Percentiles rank a stretch among this genome's conserved stretches.
These are phyloP conservation scores for Xanthoceras sorbifolium DNA, from an alignment of 345 rosid species.

Conservation along the genomic window DNA sequence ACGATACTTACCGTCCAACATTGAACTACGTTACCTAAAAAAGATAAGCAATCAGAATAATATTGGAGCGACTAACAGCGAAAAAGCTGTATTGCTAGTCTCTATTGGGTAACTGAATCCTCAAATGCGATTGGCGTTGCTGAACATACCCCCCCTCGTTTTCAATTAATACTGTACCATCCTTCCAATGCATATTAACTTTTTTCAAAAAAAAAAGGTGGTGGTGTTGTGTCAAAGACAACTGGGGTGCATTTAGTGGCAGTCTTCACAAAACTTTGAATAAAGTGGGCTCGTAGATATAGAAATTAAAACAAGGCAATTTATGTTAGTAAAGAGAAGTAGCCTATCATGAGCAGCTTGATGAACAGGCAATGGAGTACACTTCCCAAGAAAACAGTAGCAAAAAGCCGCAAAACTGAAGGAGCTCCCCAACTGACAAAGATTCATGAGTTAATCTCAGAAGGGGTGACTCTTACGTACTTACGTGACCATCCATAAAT, in stretches of 20 bases:
- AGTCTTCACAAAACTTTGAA: no score
- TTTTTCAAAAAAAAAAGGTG: no score
- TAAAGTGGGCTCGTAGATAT: neutral
- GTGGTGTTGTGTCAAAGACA: neutral
- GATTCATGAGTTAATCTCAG: neutral
- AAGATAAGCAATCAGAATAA: neutral
- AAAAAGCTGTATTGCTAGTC: neutral
- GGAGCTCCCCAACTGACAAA: neutral
- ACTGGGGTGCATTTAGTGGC: neutral
- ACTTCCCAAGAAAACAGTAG: neutral
- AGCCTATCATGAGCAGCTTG: neutral
- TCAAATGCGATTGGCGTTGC: neutral
- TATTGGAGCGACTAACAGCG: neutral
- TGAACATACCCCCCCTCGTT: no score
- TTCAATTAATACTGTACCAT: no score
- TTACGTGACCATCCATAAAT: neutral
- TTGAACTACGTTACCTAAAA: neutral
- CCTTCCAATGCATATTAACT: neutral
- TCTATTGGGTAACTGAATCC: neutral
- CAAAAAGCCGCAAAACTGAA: constrained; percentile 1
- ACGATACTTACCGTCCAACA: no score
- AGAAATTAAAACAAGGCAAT: no score
- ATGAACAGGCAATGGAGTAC: neutral
- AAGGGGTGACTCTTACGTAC: neutral
- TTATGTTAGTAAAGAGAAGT: neutral